Conservation (phyloP, 345 rosid species). For the Cochlearia excelsa region DNA sequence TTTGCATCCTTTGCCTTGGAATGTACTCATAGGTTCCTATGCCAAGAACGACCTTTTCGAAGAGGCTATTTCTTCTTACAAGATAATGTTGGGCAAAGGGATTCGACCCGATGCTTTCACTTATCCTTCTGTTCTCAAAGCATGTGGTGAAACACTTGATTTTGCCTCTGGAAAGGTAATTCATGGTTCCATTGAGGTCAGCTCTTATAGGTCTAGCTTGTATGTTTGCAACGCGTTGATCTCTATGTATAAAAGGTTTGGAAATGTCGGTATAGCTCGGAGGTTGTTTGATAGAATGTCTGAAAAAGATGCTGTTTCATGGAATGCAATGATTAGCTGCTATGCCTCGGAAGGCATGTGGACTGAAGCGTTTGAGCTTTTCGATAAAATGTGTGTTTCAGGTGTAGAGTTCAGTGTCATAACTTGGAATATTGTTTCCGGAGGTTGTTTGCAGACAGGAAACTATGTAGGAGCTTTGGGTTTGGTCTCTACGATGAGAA, state of each 20-base stretch:
- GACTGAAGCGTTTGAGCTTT: slow-evolving; percentile 60
- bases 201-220: slow-evolving; percentile 43
- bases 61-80: slow-evolving; percentile 51
- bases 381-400: slow-evolving; percentile 48
- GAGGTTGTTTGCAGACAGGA: slow-evolving; percentile 51
- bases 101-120: slow-evolving; percentile 67
- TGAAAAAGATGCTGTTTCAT: slow-evolving; percentile 35
- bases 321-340: slow-evolving; percentile 65
- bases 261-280: slow-evolving; percentile 46
- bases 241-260: slow-evolving; percentile 55
- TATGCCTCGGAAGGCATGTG: slow-evolving; percentile 69
- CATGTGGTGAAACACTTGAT: slow-evolving; percentile 63
- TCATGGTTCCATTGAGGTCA: slow-evolving; percentile 49
- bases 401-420: slow-evolving; percentile 47
- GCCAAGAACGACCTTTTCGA: slow-evolving; percentile 41
- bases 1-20: slow-evolving; percentile 63
- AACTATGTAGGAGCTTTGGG: slow-evolving; percentile 50
- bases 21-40: slow-evolving; percentile 56
- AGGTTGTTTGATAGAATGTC: neutral
- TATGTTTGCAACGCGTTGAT: slow-evolving; percentile 70
- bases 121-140: slow-evolving; percentile 74
- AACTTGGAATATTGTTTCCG: slow-evolving; percentile 68
- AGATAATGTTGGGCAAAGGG: slow-evolving; percentile 52
- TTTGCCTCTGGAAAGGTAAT: slow-evolving; percentile 51
- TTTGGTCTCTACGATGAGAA: slow-evolving; percentile 54